Evolutionary conservation across 352 stramenopile species (phyloP).

Genomic region (Globisporangium radiosum): DNA sequence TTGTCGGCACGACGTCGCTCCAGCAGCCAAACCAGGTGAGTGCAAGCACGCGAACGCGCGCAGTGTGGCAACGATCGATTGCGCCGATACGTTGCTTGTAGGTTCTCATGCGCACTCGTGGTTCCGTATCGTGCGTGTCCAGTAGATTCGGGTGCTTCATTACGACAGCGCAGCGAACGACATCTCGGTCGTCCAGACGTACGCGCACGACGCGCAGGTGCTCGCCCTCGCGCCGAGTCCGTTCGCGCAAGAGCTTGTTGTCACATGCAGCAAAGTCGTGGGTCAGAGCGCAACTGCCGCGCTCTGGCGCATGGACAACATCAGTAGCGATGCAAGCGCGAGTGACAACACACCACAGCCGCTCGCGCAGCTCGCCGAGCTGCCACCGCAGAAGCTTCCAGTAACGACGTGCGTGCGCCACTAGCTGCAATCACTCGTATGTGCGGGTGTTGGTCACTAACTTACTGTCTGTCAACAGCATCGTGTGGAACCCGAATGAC

Average conservation of each 20-base stretch:
- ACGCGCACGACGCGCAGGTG: slow-evolving; percentile 40
- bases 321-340: slow-evolving; percentile 11
- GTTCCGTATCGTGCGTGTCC: too few species aligned
- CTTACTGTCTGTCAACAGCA: slow-evolving; percentile 10
- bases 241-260: slow-evolving; percentile 36
- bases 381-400: slow-evolving; percentile 37
- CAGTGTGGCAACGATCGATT: neutral
- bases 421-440: neutral
- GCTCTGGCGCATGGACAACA: slow-evolving; percentile 40
- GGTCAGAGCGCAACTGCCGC: slow-evolving; percentile 27
- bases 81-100: too few species aligned
- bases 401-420: slow-evolving; percentile 32
- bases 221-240: slow-evolving; percentile 44
- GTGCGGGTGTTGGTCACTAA: neutral
- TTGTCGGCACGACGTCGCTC: slow-evolving; percentile 57
- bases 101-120: neutral
- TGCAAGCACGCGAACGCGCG: slow-evolving; percentile 6
- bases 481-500: slow-evolving; percentile 35
- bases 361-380: slow-evolving; percentile 24
- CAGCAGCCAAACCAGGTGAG: slow-evolving; percentile 60
- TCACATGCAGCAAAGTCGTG: slow-evolving; percentile 44
- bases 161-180: slow-evolving; percentile 35
- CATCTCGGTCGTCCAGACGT: slow-evolving; percentile 30
- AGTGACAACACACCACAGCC: slow-evolving; percentile 15
- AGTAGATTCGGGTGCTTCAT: slow-evolving; percentile 56